Conservation (phyloP, 2,329 filamentous ascomycete species). For the Neopestalotiopsis sp. region DNA sequence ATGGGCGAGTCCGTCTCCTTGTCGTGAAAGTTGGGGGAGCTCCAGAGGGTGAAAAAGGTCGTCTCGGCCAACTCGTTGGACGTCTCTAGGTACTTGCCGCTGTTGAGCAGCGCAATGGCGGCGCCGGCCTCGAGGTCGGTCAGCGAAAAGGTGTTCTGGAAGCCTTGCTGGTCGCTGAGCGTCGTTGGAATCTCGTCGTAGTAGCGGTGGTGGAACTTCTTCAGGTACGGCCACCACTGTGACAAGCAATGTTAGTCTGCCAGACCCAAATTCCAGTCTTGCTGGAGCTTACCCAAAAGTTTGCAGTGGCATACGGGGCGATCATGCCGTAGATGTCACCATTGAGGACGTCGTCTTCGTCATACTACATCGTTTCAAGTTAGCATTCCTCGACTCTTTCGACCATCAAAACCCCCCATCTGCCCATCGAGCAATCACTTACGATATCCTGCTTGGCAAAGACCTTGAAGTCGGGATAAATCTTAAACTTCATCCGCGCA, state of each 20-base stretch:
- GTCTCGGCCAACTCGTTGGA: constrained; percentile 55
- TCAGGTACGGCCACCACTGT: constrained; percentile 57
- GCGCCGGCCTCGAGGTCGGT: constrained; percentile 47
- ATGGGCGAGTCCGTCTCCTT: constrained; percentile 51
- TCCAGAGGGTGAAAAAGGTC: constrained; percentile 54
- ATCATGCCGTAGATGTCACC: constrained; percentile 56
- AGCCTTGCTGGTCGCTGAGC: constrained; percentile 49
- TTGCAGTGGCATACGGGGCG: constrained; percentile 54
- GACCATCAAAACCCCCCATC: no score
- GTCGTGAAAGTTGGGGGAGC: constrained; percentile 56
- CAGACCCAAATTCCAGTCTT: no score
- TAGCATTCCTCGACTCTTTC: no score
- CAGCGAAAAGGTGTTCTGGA: constrained; percentile 57
- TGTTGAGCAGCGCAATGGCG: constrained; percentile 48
- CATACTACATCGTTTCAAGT: no score
- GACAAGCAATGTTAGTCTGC: not conserved
- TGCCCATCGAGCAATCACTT: no score
- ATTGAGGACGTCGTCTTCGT: constrained; percentile 52
- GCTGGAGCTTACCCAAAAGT: constrained; percentile 48
- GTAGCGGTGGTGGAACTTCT: constrained; percentile 58
- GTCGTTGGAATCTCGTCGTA: constrained; percentile 51
- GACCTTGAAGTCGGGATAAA: constrained; percentile 57
- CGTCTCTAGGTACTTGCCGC: constrained; percentile 49
- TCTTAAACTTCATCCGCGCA: constrained; percentile 51
- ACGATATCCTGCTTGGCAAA: constrained; percentile 53